Base-by-base conservation (phyloP, 805 yeast genomes). In the Yarrowia osloensis region DNA sequence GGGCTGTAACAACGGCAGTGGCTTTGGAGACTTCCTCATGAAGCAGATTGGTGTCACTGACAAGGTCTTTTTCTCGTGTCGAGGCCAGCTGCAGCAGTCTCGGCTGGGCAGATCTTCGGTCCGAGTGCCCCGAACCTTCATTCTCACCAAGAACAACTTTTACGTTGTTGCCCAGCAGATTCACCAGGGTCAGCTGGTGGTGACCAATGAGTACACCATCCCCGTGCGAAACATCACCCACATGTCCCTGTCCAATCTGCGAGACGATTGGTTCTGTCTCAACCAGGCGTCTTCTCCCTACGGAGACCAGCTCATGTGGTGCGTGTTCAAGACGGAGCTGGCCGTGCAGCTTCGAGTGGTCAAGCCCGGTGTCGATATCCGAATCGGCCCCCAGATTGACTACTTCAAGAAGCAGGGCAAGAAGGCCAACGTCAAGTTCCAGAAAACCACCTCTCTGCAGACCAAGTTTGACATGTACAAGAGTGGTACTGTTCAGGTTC, bases 31-130 rank as follows among this genome's bases (percentile, higher is more conserved):
- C 33, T 91, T 88, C 73, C 79, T 95, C 63, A 82, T 86, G 69
- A 85, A 83, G 63, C 87, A 88, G 67, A 84, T 85, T 12, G 91
- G 93, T 5, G 85, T 95, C 47, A 70, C 70, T 40, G 97, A 89
- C 17, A 80, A 75, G 28, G 87, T 91, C n/a, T 74, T 86, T 1
- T 95, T 94, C 74, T 91, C 98, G 2, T 79, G 85, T 54, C 85
- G 88, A 59, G 97, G 97, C 49, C 97, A 95, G 75, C 84, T 87
- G 37, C 80, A 95, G 67, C 85, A 85, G 71, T 82, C 97, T 13
- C 94, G 95, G 73, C 91, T 95, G 77, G 99, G 99, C 68, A 83
- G 98, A 71, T 92, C 98, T 0, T 88, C 97, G 6, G 86, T 85
- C 70, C 82, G 97, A 69, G 74, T 90, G 66, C 87, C 89, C 50